Conservation (phyloP, 129 eudicot genomes). For the Centaurea solstitialis region DNA sequence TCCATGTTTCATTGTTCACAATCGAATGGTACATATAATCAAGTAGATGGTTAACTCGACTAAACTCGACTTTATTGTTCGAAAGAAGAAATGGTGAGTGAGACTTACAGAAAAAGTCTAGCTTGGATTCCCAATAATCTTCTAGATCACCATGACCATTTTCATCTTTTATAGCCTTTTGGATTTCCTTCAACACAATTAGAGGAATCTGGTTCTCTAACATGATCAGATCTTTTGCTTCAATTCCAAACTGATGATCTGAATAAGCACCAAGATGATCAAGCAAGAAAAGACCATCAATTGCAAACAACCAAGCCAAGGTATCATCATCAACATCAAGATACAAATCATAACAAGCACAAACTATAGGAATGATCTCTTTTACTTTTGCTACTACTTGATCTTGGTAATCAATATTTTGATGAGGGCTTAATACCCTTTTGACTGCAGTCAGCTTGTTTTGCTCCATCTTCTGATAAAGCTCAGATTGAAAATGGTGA, state of each 20-base stretch:
- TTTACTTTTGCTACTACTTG: slow-evolving; percentile 22
- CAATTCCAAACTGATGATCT: slow-evolving; percentile 8
- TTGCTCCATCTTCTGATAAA: slow-evolving; percentile 41
- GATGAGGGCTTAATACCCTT: slow-evolving; percentile 15
- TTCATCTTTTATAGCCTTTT: slow-evolving; percentile 3
- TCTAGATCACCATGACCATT: neutral
- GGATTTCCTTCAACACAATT: slow-evolving; percentile 31
- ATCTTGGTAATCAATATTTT: slow-evolving; percentile 12
- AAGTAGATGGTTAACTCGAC: slow-evolving; percentile 29
- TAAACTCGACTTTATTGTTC: neutral
- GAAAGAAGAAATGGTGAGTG: slow-evolving; percentile 28
- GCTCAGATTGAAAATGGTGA: slow-evolving; percentile 42
- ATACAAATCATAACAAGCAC: slow-evolving; percentile 41
- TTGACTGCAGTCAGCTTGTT: slow-evolving; percentile 43
- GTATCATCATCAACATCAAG: slow-evolving; percentile 24
- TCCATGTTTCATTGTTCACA: neutral
- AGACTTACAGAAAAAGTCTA: neutral
- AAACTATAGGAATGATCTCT: slow-evolving; percentile 24
- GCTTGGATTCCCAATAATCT: slow-evolving; percentile 19
- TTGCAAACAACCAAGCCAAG: slow-evolving; percentile 44
- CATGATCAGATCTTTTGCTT: slow-evolving; percentile 43
- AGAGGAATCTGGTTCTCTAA: slow-evolving; percentile 55
- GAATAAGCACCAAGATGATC: slow-evolving; percentile 23
- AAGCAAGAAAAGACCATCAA: slow-evolving; percentile 53
- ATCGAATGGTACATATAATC: slow-evolving; percentile 34